Evolutionary conservation across 129 eudicot genomes (phyloP), one percentile per base, ranked within the genome.

Genomic region (Pulicaria dysenterica): DNA sequence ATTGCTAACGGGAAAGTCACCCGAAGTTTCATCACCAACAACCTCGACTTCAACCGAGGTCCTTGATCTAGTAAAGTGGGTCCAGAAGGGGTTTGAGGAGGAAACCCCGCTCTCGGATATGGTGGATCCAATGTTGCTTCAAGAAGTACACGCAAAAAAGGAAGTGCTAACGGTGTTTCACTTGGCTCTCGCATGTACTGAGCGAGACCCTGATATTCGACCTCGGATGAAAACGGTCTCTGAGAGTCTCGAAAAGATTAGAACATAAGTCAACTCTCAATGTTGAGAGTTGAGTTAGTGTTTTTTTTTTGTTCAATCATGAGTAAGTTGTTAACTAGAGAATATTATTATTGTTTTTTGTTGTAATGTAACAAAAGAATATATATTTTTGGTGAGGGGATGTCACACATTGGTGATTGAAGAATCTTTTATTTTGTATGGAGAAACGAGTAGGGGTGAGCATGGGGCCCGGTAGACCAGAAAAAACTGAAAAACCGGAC

Each of bases 101-200:
- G 96, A 88, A 80, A 86, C 72, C 19, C 96, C 94, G 0, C 51
- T 95, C 15, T 88, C 99, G 0, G 95, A 95, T 24, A 84, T 95
- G 97, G 99, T 90, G 15, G 99, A 95, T 46, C 99, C 97, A 7
- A 75, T 80, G 68, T 64, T 95, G 82, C 87, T 95, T 58, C 91
- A 86, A 74, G 99, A 95, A 81, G 82, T 86, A 49, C 94, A 85
- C 16, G 96, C 90, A 2, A 95, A 88, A 86, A 95, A 90, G 70
- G 97, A 95, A 74, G 95, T 95, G 14, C 53, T 86, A 37, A 85
- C 94, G 0, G 75, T 80, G 41, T 95, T 95, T 75, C 96, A 91
- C 49, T 14, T 88, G 6, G 97, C 97, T 17, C 89, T 91, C 41
- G 83, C 89, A 1, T 95, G 99, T 65, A 88, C 99, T 1, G 97